Evolutionary conservation across 129 eudicot genomes (phyloP), one percentile per base, ranked within the genome.

Genomic region (Calendula officinalis): DNA sequence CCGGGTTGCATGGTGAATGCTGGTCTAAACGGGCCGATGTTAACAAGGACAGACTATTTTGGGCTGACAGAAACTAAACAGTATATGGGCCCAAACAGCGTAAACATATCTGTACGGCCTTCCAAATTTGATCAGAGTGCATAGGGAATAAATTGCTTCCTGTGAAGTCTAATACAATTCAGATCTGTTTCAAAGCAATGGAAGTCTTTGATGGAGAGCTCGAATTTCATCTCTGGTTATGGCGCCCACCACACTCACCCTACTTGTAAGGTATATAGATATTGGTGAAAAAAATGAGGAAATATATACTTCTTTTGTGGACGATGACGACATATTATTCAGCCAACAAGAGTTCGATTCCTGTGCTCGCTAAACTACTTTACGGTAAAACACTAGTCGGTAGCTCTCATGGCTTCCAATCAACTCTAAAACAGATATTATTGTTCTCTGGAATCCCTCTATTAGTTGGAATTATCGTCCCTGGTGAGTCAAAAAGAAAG

Each of bases 161-260:
- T 13, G 68, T 37, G 3, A 68, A 84, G 54, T 63, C 83, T 84
- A n/a, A 38, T 77, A 7, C 75, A 72, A 3, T 72, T 76, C 64
- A 50, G 75, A 5, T 9, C 64, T 12, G 82, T 80, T 12, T 60
- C 69, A 68, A 73, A 80, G 70, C 55, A 77, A 66, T 83, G 85
- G 83, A 52, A 77, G 67, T 45, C 75, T n/a, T 32, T 76, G 3
- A 80, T 83, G 67, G 69, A 78, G 6, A 51, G 57, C 58, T 52
- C 74, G 6, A 27, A 33, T 3, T 83, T 83, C 15, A 67, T 70
- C 33, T 44, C 17, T 12, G 36, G 38, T 77, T 67, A 77, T 39
- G 7, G 42, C n/a, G 16, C 34, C 75, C 30, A 34, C 43, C n/a
- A 48, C 14, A 9, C 45, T 35, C 4, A 52, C 0, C 13, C 47